Base-by-base conservation (phyloP, 805 yeast species). In the Saturnispora kantuleensis region DNA sequence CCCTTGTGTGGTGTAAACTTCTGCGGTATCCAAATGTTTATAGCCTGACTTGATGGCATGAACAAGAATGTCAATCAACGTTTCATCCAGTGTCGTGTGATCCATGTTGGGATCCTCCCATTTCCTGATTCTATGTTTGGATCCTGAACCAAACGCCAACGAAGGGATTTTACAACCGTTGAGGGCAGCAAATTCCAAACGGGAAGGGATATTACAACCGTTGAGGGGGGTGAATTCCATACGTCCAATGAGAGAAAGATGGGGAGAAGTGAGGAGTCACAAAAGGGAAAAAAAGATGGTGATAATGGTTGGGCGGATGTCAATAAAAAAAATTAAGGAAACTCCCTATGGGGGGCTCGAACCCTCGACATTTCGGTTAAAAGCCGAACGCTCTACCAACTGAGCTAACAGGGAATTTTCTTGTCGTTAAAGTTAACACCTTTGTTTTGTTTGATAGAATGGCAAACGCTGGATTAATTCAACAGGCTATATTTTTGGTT, bases 361-460 rank as follows among this genome's bases (percentile, higher is more conserved):
- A 70, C 76, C 76, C 76, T 69, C 73, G 75, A 71, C 76, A 69
- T 70, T 71, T 71, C 73, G 74, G 73, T 69, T 71, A 71, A 71
- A 71, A 73, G 79, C 77, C 77, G 77, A 73, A 73, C 77, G 77
- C 78, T 73, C 77, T 71, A 74, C 77, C 79, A 71, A 73, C 79
- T 73, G 79, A 73, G 78, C 79, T 74, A 74, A 64, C 62, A 55
- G 60, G 70, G 70, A 66, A 30, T 31, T 43, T 42, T 21, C 26
- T 21, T 21, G 26, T 21, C 8, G 26, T 5, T 21, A 6, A 4
- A 5, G 26, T 21, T 21, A 6, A 6, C 8, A 4, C 5, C 26
- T 21, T 21, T 21, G 26, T 21, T 2, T 21, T 21, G 26, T 21
- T 21, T 17, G 18, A n/a, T n/a, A n/a, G n/a, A n/a, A n/a, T n/a